Percentiles rank a stretch among this genome's conserved stretches.
Evolutionary conservation across 2,329 filamentous ascomycete species (phyloP).

Genomic region (Tetracladium maxilliforme): DNA sequence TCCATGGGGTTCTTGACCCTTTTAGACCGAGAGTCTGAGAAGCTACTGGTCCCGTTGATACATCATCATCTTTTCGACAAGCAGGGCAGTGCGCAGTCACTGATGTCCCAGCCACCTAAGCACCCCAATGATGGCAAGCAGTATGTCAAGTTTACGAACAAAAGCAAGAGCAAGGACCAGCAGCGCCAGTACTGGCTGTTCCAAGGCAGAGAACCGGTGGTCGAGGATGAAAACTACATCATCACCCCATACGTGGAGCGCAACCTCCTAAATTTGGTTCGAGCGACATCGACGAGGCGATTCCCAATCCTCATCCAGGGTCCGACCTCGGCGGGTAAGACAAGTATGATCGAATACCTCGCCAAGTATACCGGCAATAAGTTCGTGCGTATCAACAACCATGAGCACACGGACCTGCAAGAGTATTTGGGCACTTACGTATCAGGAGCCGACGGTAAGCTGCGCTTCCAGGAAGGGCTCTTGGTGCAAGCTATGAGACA

Average conservation of each 20-base stretch:
- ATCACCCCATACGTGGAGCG: conserved; percentile 90
- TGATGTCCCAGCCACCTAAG: conserved; percentile 66
- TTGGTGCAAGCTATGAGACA: conserved; percentile 84
- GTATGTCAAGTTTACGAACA: conserved; percentile 67
- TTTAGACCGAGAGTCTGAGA: conserved; percentile 68
- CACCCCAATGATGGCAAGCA: conserved; percentile 60
- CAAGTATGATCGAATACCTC: conserved; percentile 97
- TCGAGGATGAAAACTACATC: conserved; percentile 81
- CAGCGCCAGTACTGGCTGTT: conserved; percentile 86
- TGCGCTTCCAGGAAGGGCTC: conserved; percentile 86
- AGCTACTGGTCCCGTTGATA: conserved; percentile 64
- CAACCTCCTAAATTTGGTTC: conserved; percentile 86
- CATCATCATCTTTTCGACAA: conserved; percentile 64
- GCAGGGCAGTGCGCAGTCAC: conserved; percentile 51
- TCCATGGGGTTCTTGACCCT: conserved; percentile 96
- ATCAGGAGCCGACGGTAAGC: conserved; percentile 68
- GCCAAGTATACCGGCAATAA: conserved; percentile 95
- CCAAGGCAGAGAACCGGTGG: conserved; percentile 50
- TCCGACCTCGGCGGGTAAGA: conserved; percentile 94
- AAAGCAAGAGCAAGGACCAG: conserved; percentile 37
- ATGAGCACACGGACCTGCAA: conserved; percentile 95
- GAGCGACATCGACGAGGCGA: conserved; percentile 79
- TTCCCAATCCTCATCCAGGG: conserved; percentile 95
- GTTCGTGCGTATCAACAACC: conserved; percentile 98
- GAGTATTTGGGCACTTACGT: conserved; percentile 95